Evolutionary conservation across 2,329 filamentous ascomycete species (phyloP), one percentile per base, ranked within the genome.

Genomic region (Trichoderma koningiopsis): DNA sequence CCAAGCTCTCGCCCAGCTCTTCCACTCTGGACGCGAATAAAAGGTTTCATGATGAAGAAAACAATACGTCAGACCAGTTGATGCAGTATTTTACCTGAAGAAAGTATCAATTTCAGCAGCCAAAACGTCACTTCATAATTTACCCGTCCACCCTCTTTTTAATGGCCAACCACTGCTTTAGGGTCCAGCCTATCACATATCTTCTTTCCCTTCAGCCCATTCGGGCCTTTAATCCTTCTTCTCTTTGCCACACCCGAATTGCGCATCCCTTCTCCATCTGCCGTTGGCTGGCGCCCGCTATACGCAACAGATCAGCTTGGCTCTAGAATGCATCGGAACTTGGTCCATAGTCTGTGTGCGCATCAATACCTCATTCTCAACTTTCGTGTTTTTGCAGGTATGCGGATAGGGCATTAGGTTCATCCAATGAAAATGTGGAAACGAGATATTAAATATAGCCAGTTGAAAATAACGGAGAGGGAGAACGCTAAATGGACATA

Each of bases 101-200:
- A 37, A 58, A 31, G 31, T 6, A 22, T 24, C 37, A 33, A 11
- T 2, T 33, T 24, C 55, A 35, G 2, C 29, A 35, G 55, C n/a
- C 31, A 57, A 31, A 13, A 33, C 37, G 14, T 52, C 22, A 11
- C 71, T 68, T 72, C 70, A 71, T 73, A 73, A 74, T 76, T 76
- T 73, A 75, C 47, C 47, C 49, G 11, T 43, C 52, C 19, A 27
- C 35, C 35, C 27, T 29, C 24, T 33, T 47, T 52, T 58, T 31
- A 27, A 37, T 40, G 57, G 55, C n/a, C 73, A 76, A 76, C 75
- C 75, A 72, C 56, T 68, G 68, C 67, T 70, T 70, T 70, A 74
- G 75, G 76, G 76, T 75, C 14, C 14, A 16, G 24, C 75, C 75
- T 76, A 76, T 76, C 75, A 65, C 33, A 52, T 63, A 76, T 65